These are phyloP conservation scores for Fonsecaea nubica DNA, from an alignment of 2,329 filamentous ascomycete genomes.

Conservation along the genomic window DNA sequence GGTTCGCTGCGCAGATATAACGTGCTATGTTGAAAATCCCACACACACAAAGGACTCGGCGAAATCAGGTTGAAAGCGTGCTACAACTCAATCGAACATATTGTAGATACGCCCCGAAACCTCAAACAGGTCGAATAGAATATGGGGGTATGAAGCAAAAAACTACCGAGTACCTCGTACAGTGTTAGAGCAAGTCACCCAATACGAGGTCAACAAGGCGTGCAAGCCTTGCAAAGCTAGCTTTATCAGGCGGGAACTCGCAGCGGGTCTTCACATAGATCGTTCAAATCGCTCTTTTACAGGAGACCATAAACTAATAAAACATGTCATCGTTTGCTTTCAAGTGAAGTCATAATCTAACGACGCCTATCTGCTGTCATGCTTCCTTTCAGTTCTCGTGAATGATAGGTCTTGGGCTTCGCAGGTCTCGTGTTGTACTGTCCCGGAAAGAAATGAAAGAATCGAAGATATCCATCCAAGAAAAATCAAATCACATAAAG, in stretches of 20 bases:
- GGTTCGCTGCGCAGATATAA: not conserved
- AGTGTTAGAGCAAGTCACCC: not conserved
- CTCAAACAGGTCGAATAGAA: not conserved
- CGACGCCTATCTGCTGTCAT: conserved; percentile 6
- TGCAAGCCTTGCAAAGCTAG: not conserved
- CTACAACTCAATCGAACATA: not conserved
- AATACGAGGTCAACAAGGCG: not conserved
- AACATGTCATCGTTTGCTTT: not conserved
- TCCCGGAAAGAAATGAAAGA: conserved; percentile 20
- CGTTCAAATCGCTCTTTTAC: not conserved
- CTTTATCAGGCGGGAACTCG: not conserved
- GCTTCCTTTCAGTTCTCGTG: conserved; percentile 12
- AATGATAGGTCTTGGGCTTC: not conserved
- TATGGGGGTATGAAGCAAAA: not conserved
- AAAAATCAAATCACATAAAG: conserved; percentile 52
- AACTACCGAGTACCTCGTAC: not conserved
- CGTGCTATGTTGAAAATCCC: not conserved
- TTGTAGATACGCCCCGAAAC: not conserved
- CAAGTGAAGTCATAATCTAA: conserved; percentile 5
- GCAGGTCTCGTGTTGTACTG: conserved; percentile 20
- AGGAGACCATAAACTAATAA: not conserved
- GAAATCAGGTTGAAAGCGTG: not conserved
- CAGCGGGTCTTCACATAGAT: not conserved
- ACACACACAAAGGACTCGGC: not conserved
- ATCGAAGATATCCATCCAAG: conserved; percentile 1